Percentiles rank a stretch among this genome's conserved stretches.
Conservation (phyloP, 148 eudicot species). For the Spergularia marina region DNA sequence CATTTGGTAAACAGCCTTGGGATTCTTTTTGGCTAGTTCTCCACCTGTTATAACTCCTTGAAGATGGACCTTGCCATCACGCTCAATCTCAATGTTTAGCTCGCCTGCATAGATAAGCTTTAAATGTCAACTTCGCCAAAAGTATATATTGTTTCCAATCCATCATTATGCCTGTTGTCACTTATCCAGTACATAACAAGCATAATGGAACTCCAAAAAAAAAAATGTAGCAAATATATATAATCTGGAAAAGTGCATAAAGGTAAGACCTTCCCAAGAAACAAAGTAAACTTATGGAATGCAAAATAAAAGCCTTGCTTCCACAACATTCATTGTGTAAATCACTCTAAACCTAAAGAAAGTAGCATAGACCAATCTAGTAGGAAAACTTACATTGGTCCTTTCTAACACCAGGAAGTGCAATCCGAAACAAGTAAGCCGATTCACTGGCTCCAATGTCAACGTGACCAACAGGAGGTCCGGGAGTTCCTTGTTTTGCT, state of each 20-base stretch:
- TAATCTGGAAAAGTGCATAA: too few species aligned
- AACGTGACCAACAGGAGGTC: conserved; percentile 71
- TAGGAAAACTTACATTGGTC: conserved; percentile 49
- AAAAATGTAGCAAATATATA: too few species aligned
- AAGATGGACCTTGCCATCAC: conserved; percentile 64
- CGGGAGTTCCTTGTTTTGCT: conserved; percentile 52
- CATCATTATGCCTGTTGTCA: background rate
- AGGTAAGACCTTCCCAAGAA: too few species aligned
- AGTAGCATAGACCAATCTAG: background rate
- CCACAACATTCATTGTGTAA: too few species aligned
- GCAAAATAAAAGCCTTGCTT: too few species aligned
- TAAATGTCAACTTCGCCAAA: background rate
- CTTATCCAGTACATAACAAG: background rate
- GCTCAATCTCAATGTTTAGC: conserved; percentile 72
- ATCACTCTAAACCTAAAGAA: background rate
- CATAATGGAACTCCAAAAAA: background rate
- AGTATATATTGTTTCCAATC: background rate
- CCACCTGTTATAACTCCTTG: conserved; percentile 44
- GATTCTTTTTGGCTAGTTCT: conserved; percentile 36
- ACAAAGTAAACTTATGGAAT: too few species aligned
- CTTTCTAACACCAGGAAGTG: conserved; percentile 85
- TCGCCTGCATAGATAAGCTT: conserved; percentile 45
- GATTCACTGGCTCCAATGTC: conserved; percentile 68
- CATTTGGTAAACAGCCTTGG: conserved; percentile 36
- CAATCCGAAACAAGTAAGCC: conserved; percentile 70